phyloP scores from a whole-genome alignment of 2,329 filamentous ascomycete species.

The Aureobasidium subglaciale region DNA sequence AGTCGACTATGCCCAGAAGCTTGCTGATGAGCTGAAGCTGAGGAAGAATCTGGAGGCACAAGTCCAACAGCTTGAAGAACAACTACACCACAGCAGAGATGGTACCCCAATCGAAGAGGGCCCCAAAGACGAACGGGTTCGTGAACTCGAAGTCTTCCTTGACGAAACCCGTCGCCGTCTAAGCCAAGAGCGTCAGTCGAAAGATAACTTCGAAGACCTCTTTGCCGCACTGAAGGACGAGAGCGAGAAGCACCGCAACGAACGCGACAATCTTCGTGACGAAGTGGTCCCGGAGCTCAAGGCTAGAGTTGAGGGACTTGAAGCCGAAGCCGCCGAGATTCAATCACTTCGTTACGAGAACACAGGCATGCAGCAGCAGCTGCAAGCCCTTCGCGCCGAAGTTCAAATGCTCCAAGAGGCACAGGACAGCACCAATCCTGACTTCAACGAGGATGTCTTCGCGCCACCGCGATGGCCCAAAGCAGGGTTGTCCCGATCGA shows the following conservation, averaged over 20 bases:
- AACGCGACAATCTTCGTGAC: conserved; percentile 86
- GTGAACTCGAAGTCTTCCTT: conserved; percentile 70
- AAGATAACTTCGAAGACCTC: conserved; percentile 90
- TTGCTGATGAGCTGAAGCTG: conserved; percentile 76
- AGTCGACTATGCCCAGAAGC: conserved; percentile 73
- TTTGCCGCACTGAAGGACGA: conserved; percentile 77
- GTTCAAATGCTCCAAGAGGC: conserved; percentile 42
- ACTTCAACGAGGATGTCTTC: conserved; percentile 49
- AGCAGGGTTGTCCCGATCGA: conserved; percentile 38
- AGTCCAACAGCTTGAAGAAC: conserved; percentile 73
- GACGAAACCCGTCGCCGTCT: conserved; percentile 79
- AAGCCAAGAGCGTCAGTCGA: conserved; percentile 75
- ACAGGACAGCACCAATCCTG: conserved; percentile 30
- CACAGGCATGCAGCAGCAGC: conserved; percentile 79
- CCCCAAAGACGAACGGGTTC: conserved; percentile 52
- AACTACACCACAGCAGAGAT: conserved; percentile 50
- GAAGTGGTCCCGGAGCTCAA: conserved; percentile 76
- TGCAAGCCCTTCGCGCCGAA: conserved; percentile 57
- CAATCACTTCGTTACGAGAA: conserved; percentile 72
- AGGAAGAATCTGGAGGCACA: conserved; percentile 74
- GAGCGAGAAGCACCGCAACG: conserved; percentile 72
- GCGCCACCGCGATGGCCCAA: conserved; percentile 24
- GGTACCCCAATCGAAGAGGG: conserved; percentile 24
- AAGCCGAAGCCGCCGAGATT: conserved; percentile 64
- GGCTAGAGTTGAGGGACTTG: conserved; percentile 69